Evolutionary conservation across 2,329 filamentous ascomycete genomes (phyloP), one percentile per base, ranked within the genome.

Genomic region (Aspergillus aculeatus): DNA sequence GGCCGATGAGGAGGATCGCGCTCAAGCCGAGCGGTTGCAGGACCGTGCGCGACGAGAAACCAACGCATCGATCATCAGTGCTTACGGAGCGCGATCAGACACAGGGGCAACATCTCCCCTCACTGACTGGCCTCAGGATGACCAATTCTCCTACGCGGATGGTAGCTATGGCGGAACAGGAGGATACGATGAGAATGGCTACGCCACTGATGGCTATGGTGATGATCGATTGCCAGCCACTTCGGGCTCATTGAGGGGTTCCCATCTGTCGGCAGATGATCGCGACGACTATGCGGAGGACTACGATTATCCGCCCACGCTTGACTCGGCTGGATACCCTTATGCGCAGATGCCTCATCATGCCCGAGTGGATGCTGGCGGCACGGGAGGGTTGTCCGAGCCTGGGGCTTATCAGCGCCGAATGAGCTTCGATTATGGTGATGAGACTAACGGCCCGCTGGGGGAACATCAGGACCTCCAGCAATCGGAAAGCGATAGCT

Each of bases 341-440:
- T 88, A 88, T 26, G 80, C 79, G 47, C 71, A 82, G 10, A 82
- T 85, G 65, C 79, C 77, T 57, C 81, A 73, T 14, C 83, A 87
- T 57, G 91, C 89, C 5, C 85, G 90, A 56, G 89, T 96, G 54
- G 94, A 98, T 74, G 92, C 91, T 50, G 90, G 86, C 53, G 93
- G 91, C 7, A 97, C 92, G n/a, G 95, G 94, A 47, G 95, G 95
- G 1, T 77, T 97, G 29, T 87, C 92, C 62, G 85, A 90, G 59
- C 92, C 93, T 2, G 86, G 82, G 53, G 82, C 81, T 6, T 84
- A 78, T 62, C 75, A 74, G 48, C 79, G 92, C 65, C 86, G 92
- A 61, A 81, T 92, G 68, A 97, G 92, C 76, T 97, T 95, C 68
- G 94, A 98, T 67, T 92, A 96, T 72, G 94, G 91, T 2, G 95